A percentile compares a stretch with the other conserved stretches of the same genome.
Conservation (phyloP, 768 basidiomycete species). For the Filobasidium wieringae region DNA sequence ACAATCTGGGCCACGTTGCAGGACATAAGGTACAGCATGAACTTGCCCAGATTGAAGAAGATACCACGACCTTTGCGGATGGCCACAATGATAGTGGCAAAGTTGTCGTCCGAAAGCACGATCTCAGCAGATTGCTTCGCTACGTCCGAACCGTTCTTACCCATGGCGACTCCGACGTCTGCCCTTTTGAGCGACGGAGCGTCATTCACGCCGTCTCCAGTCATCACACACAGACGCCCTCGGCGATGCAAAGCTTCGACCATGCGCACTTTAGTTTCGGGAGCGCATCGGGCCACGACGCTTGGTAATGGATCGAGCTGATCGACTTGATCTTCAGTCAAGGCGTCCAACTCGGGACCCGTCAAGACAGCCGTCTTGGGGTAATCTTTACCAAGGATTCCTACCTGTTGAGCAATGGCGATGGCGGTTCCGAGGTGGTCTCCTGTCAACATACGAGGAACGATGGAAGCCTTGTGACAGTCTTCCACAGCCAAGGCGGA, state of each 20-base stretch:
- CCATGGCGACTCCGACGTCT: constrained; percentile 55
- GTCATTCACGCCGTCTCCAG: constrained; percentile 52
- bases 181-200: constrained; percentile 50
- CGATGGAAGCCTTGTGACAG: constrained; percentile 47
- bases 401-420: constrained; percentile 47
- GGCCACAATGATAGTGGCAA: constrained; percentile 54
- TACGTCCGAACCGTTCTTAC: constrained; percentile 49
- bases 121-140: constrained; percentile 55
- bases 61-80: constrained; percentile 56
- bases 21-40: constrained; percentile 48
- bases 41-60: constrained; percentile 50
- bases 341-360: constrained; percentile 47
- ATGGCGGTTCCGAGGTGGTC: constrained; percentile 49
- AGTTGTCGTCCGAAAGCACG: constrained; percentile 55
- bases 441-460: constrained; percentile 48
- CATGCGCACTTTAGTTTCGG: constrained; percentile 32
- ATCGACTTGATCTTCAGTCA: constrained; percentile 49
- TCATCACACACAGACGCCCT: constrained; percentile 49
- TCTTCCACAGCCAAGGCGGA: constrained; percentile 46
- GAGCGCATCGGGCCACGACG: constrained; percentile 52
- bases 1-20: constrained; percentile 50
- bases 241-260: constrained; percentile 52
- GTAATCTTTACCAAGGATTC: constrained; percentile 40
- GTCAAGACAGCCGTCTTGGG: constrained; percentile 37
- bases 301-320: constrained; percentile 44